Percentiles rank a stretch among this genome's conserved stretches.
These are phyloP conservation scores for Mortierella claussenii DNA, from an alignment of 192 early-diverging fungal species.

Conservation along the genomic window DNA sequence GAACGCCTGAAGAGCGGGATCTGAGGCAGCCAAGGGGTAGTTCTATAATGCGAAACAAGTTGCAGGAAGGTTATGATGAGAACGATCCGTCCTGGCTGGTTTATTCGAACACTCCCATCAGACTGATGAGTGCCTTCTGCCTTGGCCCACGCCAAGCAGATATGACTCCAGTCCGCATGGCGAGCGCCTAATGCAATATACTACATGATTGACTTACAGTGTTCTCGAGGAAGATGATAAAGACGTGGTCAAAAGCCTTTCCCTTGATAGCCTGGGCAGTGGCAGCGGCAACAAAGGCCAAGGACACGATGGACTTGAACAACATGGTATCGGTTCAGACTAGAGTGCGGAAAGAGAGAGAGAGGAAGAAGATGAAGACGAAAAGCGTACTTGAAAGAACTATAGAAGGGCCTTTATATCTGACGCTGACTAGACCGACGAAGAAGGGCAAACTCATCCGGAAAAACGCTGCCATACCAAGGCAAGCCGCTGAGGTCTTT, in stretches of 20 bases:
- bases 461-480: constrained; percentile 15
- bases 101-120: too few relatives aligned
- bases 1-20: constrained; percentile 2
- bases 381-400: constrained; percentile 17
- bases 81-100: too few relatives aligned
- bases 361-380: constrained; percentile 2
- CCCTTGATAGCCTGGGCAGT: constrained; percentile 27
- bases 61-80: too few relatives aligned
- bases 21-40: constrained; percentile 16
- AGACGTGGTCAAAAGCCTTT: constrained; percentile 43
- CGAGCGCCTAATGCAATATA: too few relatives aligned
- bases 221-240: constrained; percentile 49
- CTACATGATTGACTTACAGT: constrained; percentile 11
- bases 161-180: too few relatives aligned
- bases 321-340: constrained; percentile 9
- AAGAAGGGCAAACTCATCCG: too few relatives aligned
- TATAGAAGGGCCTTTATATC: too few relatives aligned
- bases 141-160: too few relatives aligned
- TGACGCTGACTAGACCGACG: too few relatives aligned
- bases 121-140: too few relatives aligned
- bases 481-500: background rate
- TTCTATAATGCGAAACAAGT: too few relatives aligned
- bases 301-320: constrained; percentile 35
- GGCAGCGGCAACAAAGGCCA: constrained; percentile 21
- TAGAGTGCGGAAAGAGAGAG: too few relatives aligned